These are phyloP conservation scores for Avena eriantha DNA, from an alignment of 176 grass and related monocot genomes.

Conservation along the genomic window DNA sequence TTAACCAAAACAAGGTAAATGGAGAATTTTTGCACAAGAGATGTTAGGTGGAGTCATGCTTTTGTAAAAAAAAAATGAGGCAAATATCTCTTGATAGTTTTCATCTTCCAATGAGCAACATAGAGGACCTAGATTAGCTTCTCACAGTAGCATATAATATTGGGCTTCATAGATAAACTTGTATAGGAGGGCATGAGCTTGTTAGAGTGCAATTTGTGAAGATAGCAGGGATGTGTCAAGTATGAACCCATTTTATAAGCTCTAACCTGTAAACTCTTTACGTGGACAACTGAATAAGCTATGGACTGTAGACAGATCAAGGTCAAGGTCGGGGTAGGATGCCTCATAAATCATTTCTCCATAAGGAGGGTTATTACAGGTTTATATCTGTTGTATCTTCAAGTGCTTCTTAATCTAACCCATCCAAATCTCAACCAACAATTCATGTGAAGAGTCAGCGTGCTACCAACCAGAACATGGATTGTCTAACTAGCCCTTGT, in stretches of 20 bases:
- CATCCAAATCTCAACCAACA: not conserved
- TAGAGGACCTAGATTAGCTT: slow-evolving; percentile 9
- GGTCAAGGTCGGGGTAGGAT: not conserved
- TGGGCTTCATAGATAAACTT: not conserved
- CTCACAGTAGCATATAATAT: slow-evolving; percentile 3
- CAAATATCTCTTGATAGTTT: not conserved
- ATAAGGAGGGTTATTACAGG: not conserved
- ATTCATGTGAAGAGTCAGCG: not conserved
- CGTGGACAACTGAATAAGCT: slow-evolving; percentile 13
- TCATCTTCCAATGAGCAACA: not conserved
- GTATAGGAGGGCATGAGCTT: not conserved
- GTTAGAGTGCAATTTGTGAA: slow-evolving; percentile 22
- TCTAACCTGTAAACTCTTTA: slow-evolving; percentile 21
- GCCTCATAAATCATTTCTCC: not conserved
- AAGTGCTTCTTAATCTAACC: not conserved
- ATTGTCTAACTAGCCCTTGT: not conserved
- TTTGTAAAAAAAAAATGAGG: not conserved
- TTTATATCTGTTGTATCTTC: not conserved
- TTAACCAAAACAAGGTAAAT: not conserved
- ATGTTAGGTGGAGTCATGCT: not conserved
- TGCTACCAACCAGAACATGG: not conserved
- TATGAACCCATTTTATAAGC: not conserved
- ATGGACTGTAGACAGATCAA: not conserved
- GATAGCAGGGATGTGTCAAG: not conserved
- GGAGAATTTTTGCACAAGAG: not conserved